Conservation (phyloP, 805 yeast species). For the Blastobotrys muscicola region DNA sequence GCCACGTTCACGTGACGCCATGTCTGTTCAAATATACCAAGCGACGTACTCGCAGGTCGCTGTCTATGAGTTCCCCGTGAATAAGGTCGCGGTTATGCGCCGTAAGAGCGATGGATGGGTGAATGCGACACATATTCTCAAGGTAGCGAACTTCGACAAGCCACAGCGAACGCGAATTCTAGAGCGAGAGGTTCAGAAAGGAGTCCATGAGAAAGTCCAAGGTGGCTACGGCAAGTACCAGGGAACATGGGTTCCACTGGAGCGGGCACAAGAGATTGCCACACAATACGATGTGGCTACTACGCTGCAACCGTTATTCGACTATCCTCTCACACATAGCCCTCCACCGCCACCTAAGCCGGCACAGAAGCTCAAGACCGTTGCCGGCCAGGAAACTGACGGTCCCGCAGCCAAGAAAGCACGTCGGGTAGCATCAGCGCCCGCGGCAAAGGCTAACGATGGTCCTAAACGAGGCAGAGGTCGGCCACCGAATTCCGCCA, state of each 20-base stretch:
- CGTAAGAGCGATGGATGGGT: constrained; percentile 90
- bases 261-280: constrained; percentile 62
- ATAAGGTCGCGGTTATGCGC: constrained; percentile 78
- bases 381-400: constrained; percentile 12
- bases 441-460: constrained; percentile 4
- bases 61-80: constrained; percentile 44
- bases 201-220: constrained; percentile 85
- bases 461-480: constrained; percentile 11
- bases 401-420: constrained; percentile 21
- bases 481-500: constrained; percentile 12
- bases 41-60: constrained; percentile 38
- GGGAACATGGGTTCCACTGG: constrained; percentile 92
- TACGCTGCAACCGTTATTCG: constrained; percentile 55
- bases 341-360: constrained; percentile 55
- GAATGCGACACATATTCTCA: constrained; percentile 90
- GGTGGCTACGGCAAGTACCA: constrained; percentile 97
- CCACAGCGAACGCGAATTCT: constrained; percentile 87
- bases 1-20: too few relatives aligned
- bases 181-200: constrained; percentile 87
- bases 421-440: constrained; percentile 4
- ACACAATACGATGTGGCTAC: constrained; percentile 54
- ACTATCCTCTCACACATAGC: constrained; percentile 45
- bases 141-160: constrained; percentile 89
- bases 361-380: constrained; percentile 25
- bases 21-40: constrained; percentile 25